Base-by-base conservation (phyloP, 768 basidiomycete genomes). In the Boletus pseudopeckii region DNA sequence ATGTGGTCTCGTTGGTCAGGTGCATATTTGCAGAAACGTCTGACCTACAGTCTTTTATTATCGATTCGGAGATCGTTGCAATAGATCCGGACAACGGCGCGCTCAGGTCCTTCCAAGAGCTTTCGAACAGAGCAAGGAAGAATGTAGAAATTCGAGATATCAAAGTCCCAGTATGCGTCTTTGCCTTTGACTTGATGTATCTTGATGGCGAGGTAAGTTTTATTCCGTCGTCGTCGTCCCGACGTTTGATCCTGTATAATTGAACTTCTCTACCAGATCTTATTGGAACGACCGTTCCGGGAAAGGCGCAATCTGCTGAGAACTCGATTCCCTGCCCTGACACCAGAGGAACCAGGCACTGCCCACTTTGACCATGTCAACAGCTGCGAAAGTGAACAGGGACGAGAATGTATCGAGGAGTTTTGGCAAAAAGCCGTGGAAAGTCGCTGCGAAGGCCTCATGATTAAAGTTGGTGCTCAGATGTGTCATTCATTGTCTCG, bases 41-140 rank as follows among this genome's bases (percentile, higher is more conserved):
- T 20, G 58, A 75, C 13, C 64, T 83, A 3, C 60, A 68, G 22
- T 87, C 86, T 26, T 88, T 90, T 71, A 87, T 93, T 53, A 71
- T 93, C 58, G 92, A 93, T 66, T 76, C 90, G n/a, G 91, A 93
- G 71, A 83, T 92, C 54, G 92, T 94, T 52, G 91, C 94, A 9
- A 78, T 92, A 54, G 87, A 92, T 68, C 75, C 81, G 40, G 64
- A 64, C 7, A 79, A 77, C 33, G 86, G 85, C 15, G 77, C 73
- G 33, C 74, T 92, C 42, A 82, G 79, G 64, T 84, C 90, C 2
- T 96, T 96, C 67, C 94, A 96, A 65, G 89, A 92, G 45, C 75
- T 97, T 26, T 88, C 91, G 1, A 89, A 86, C 58, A 79, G 93
- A 52, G 85, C 91, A 8, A 83, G 88, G 45, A 93, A 94, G 66